Percentiles rank a stretch among this genome's conserved stretches.
Conservation (phyloP, 306 rosid genomes). For the Carpinus fangiana region DNA sequence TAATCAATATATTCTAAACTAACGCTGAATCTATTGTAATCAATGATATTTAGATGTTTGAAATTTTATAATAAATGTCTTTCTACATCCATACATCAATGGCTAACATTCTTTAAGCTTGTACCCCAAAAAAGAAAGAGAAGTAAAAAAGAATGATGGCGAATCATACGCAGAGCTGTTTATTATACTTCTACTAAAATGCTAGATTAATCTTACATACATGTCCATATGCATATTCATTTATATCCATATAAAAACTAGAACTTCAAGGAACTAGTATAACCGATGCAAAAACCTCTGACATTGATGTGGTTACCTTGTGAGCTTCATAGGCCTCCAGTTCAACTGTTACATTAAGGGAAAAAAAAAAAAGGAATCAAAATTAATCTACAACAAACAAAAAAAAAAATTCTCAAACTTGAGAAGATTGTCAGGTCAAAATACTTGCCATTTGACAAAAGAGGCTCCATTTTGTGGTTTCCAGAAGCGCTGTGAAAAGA, state of each 20-base stretch:
- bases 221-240: not conserved
- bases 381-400: slow-evolving; percentile 22
- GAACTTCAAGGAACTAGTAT: slow-evolving; percentile 15
- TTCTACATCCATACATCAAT: not conserved
- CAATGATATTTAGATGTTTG: too few relatives aligned
- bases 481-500: slow-evolving; percentile 70
- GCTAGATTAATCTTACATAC: not conserved
- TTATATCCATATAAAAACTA: not conserved
- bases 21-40: too few relatives aligned
- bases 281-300: slow-evolving; percentile 11
- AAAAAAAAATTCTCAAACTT: slow-evolving; percentile 21
- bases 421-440: slow-evolving; percentile 28
- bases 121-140: not conserved
- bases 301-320: slow-evolving; percentile 56
- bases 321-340: slow-evolving; percentile 70
- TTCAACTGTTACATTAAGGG: slow-evolving; percentile 52
- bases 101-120: not conserved
- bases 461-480: slow-evolving; percentile 40
- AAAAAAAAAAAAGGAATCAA: slow-evolving; percentile 23
- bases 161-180: not conserved
- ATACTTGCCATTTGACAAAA: slow-evolving; percentile 81
- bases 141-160: not conserved
- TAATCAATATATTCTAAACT: too few relatives aligned
- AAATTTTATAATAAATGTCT: too few relatives aligned
- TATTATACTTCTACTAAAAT: not conserved